Evolutionary conservation across 2,329 filamentous ascomycete species (phyloP).

Genomic region (Septoria petroselini): DNA sequence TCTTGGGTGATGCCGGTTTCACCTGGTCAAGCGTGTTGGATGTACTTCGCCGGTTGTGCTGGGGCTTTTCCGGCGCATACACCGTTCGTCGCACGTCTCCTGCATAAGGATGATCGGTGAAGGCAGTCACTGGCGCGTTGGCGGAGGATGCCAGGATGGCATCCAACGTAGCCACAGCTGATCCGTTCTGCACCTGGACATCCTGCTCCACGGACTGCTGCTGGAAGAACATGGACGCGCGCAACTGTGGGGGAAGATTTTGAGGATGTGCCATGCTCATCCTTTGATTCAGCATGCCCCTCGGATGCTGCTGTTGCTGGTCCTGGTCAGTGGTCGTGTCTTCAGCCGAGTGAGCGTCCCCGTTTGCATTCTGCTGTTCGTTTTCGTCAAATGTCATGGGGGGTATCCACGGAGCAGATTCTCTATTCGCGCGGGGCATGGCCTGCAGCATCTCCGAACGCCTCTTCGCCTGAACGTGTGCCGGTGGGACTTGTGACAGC

Average conservation of each 20-base stretch:
- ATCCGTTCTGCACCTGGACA: conserved; percentile 64
- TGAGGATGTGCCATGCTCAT: conserved; percentile 40
- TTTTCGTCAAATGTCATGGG: conserved; percentile 28
- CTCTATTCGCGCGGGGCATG: conserved; percentile 49
- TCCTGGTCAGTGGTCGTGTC: conserved; percentile 9
- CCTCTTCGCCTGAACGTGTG: conserved; percentile 63
- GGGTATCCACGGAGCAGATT: conserved; percentile 51
- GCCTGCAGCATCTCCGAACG: conserved; percentile 66
- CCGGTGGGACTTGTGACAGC: conserved; percentile 69
- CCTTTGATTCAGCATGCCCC: conserved; percentile 34
- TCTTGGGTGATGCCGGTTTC: conserved; percentile 6
- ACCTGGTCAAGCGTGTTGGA: conserved; percentile 14
- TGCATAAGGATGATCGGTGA: conserved; percentile 82
- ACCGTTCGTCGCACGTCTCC: conserved; percentile 72
- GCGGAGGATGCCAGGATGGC: conserved; percentile 89
- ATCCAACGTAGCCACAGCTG: conserved; percentile 83
- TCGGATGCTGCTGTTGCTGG: conserved; percentile 9
- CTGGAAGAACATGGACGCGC: conserved; percentile 91
- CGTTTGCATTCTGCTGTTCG: conserved; percentile 1
- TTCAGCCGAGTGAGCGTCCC: conserved; percentile 1
- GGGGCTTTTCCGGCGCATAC: conserved; percentile 53
- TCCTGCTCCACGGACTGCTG: conserved; percentile 56
- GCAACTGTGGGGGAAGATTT: conserved; percentile 73
- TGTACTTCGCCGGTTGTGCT: conserved; percentile 23
- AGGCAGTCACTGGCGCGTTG: conserved; percentile 81